Evolutionary conservation across 176 grass and related monocot genomes (phyloP).

Genomic region (sorghum (Sorghum bicolor)): DNA sequence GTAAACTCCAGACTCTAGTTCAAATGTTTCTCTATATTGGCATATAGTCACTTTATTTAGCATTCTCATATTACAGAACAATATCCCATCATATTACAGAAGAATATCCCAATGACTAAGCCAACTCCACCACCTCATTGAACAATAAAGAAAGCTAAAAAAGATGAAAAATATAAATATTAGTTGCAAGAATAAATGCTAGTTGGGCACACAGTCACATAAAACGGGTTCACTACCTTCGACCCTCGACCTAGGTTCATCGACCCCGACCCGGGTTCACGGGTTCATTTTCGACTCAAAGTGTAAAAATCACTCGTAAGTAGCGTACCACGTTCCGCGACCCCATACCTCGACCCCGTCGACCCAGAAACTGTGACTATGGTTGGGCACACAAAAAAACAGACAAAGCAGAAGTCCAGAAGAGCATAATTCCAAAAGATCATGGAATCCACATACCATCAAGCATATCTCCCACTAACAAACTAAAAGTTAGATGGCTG

Average conservation of each 20-base stretch:
- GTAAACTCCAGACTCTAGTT: neutral
- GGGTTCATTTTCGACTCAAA: no score
- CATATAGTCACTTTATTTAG: neutral
- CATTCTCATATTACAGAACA: neutral
- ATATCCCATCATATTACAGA: neutral
- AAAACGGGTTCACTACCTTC: no score
- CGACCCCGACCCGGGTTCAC: no score
- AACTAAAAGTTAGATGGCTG: neutral
- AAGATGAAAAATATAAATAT: neutral
- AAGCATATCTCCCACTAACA: neutral
- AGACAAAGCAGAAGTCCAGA: neutral
- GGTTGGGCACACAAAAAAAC: neutral
- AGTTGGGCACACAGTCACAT: no score
- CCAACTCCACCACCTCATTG: neutral
- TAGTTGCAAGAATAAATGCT: neutral
- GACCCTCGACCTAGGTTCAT: no score
- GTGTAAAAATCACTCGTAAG: no score
- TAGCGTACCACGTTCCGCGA: no score
- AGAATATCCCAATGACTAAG: constrained; percentile 15
- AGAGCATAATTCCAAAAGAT: neutral
- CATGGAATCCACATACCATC: neutral
- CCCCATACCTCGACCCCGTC: no score
- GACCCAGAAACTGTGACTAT: no score
- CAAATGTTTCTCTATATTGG: neutral
- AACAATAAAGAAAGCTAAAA: neutral